phyloP scores from a whole-genome alignment of 192 early-diverging fungal genomes.

The Mortierella antarctica region DNA sequence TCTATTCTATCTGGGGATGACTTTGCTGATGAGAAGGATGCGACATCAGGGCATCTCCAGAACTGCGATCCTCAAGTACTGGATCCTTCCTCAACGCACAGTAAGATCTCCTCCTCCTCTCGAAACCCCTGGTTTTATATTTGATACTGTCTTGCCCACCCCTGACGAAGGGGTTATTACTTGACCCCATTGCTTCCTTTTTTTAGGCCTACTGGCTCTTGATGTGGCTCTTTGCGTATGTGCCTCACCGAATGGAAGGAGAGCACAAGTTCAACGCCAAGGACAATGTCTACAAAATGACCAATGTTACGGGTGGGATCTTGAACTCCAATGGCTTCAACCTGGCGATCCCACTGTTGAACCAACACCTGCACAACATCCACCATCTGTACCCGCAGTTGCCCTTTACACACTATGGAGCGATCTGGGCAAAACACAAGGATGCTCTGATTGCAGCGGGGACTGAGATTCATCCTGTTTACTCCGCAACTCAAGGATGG shows the following conservation, averaged over 20 bases:
- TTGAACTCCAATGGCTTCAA: slow-evolving; percentile 36
- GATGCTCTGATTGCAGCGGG: slow-evolving; percentile 37
- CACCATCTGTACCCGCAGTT: slow-evolving; percentile 45
- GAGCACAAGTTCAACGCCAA: slow-evolving; percentile 29
- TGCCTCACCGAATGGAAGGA: slow-evolving; percentile 37
- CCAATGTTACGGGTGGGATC: slow-evolving; percentile 38
- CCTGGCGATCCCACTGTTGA: slow-evolving; percentile 39
- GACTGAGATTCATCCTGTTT: slow-evolving; percentile 34
- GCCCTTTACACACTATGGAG: slow-evolving; percentile 40
- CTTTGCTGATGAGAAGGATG: slow-evolving; percentile 13
- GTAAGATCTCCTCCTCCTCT: slow-evolving; percentile 3
- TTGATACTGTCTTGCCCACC: not conserved
- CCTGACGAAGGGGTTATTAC: not conserved
- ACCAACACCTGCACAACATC: slow-evolving; percentile 51
- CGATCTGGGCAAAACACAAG: slow-evolving; percentile 47
- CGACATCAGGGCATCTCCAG: slow-evolving; percentile 12
- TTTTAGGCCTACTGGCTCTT: slow-evolving; percentile 43
- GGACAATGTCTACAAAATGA: slow-evolving; percentile 51
- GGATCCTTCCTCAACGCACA: slow-evolving; percentile 39
- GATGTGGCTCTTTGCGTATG: slow-evolving; percentile 44
- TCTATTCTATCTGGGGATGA: slow-evolving; percentile 19
- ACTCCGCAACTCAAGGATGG: slow-evolving; percentile 30
- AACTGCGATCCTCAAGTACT: slow-evolving; percentile 31
- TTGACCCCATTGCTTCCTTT: not conserved
- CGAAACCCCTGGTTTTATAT: not conserved